Evolutionary conservation across 148 eudicot species (phyloP).

Genomic region (Talinum fruticosum): DNA sequence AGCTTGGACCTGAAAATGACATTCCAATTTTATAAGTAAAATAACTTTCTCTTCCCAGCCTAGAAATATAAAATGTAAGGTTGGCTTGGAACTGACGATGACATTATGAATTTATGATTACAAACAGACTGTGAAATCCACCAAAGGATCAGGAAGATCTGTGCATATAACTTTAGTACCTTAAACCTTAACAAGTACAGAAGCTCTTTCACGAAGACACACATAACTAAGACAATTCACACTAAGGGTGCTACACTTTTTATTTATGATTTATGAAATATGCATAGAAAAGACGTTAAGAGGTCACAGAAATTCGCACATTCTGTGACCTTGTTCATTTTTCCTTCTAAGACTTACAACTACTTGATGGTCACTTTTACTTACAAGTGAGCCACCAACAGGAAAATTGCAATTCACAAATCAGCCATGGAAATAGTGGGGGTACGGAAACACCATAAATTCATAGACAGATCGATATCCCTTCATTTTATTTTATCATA

Average conservation of each 20-base stretch:
- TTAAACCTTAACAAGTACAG: neutral
- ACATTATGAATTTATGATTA: neutral
- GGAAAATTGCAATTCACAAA: neutral
- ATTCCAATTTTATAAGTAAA: conserved; percentile 5
- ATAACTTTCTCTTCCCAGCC: neutral
- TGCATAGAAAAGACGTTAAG: neutral
- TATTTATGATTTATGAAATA: neutral
- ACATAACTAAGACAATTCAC: neutral
- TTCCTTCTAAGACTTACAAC: too few relatives aligned
- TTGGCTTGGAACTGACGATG: neutral
- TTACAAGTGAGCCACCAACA: neutral
- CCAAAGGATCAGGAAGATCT: neutral
- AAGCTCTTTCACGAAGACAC: neutral
- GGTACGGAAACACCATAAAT: neutral
- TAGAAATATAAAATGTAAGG: neutral
- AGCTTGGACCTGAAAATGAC: conserved; percentile 60
- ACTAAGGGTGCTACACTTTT: neutral
- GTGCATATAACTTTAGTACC: too few relatives aligned
- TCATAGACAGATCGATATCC: neutral
- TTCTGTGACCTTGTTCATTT: neutral
- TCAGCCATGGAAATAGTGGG: neutral
- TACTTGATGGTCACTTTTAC: neutral
- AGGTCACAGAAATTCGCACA: neutral
- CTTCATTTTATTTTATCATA: neutral
- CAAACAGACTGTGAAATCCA: neutral